phyloP scores from a whole-genome alignment of 805 yeast genomes.

The Kluyveromyces aestuarii region DNA sequence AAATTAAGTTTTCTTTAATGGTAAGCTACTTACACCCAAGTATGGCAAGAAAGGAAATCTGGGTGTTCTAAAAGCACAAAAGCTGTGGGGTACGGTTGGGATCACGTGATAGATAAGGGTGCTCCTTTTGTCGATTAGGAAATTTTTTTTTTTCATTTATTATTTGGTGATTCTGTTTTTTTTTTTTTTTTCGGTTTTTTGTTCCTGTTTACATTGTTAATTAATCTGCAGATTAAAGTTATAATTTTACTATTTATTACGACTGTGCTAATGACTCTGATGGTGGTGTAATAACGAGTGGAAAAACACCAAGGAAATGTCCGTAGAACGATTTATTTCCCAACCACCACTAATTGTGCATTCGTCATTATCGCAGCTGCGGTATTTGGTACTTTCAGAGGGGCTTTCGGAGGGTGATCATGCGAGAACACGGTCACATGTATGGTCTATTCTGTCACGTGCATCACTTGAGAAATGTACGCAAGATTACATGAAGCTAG shows the following conservation, averaged over 20 bases:
- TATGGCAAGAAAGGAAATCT: not conserved
- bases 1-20: too few relatives aligned
- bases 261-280: too few relatives aligned
- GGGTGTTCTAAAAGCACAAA: not conserved
- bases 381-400: constrained; percentile 18
- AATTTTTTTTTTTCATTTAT: too few relatives aligned
- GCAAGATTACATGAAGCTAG: constrained; percentile 43
- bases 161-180: too few relatives aligned
- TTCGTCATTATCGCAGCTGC: constrained; percentile 20
- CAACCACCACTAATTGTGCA: constrained; percentile 20
- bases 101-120: too few relatives aligned
- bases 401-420: constrained; percentile 16
- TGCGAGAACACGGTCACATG: constrained; percentile 41
- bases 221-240: too few relatives aligned
- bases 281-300: too few relatives aligned
- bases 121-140: too few relatives aligned
- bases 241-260: too few relatives aligned
- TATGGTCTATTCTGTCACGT: constrained; percentile 72
- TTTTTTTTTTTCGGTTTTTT: too few relatives aligned
- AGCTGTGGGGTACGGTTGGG: not conserved
- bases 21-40: not conserved
- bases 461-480: constrained; percentile 48
- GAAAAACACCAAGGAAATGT: not conserved
- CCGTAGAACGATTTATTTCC: constrained; percentile 16
- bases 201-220: too few relatives aligned